Conservation (phyloP, 306 rosid genomes). For the Cicer chorassanicum region DNA sequence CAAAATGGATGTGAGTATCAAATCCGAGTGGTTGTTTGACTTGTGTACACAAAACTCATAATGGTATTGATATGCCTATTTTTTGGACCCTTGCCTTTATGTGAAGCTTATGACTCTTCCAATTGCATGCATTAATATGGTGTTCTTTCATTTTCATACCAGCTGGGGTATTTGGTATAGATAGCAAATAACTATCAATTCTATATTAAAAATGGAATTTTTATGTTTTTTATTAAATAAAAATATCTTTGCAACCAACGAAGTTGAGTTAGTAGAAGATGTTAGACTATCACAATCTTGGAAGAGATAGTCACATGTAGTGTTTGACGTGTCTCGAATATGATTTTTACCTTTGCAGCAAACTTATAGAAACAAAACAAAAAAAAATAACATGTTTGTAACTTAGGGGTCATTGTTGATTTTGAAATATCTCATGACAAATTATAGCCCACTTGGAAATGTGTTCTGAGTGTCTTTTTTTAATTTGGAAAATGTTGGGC, state of each 20-base stretch:
- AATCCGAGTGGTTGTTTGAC: constrained; percentile 46
- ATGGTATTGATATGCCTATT: constrained; percentile 32
- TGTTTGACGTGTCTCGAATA: too few relatives aligned
- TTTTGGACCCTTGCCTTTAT: constrained; percentile 35
- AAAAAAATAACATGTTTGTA: not conserved
- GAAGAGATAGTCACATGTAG: too few relatives aligned
- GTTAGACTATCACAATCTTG: too few relatives aligned
- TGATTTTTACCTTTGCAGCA: too few relatives aligned
- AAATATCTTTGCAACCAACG: constrained; percentile 7
- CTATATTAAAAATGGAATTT: not conserved
- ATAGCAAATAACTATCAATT: constrained; percentile 25
- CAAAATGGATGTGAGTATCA: constrained; percentile 43
- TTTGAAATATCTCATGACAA: too few relatives aligned
- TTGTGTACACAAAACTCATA: constrained; percentile 20
- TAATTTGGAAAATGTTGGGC: too few relatives aligned
- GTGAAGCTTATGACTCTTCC: constrained; percentile 36
- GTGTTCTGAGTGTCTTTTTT: too few relatives aligned
- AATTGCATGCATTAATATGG: constrained; percentile 41
- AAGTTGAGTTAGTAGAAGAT: too few relatives aligned
- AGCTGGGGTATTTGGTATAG: constrained; percentile 24
- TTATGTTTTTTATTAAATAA: not conserved
- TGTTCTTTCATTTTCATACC: constrained; percentile 51
- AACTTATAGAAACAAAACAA: too few relatives aligned
- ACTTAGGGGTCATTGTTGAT: not conserved
- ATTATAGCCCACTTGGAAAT: too few relatives aligned